Evolutionary conservation across 208 protist species (phyloP).

Genomic region (Balamuthia mandrillaris): DNA sequence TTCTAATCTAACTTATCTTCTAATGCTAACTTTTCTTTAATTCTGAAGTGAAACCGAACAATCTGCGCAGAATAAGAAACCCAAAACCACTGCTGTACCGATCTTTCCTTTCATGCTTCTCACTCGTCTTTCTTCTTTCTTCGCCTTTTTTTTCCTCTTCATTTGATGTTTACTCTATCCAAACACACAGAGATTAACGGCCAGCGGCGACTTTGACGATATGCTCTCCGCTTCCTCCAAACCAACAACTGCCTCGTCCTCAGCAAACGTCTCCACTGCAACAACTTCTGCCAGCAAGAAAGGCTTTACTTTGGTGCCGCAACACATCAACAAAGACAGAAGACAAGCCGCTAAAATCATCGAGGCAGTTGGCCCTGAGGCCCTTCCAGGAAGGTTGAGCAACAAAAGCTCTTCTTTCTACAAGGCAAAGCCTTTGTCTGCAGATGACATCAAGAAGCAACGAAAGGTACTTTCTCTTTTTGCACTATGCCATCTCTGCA

Average conservation of each 20-base stretch:
- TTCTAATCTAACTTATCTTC: no score
- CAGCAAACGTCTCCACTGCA: not conserved
- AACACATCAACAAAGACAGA: not conserved
- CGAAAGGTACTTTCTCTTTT: no score
- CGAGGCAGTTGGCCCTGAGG: not conserved
- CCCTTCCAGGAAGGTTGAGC: not conserved
- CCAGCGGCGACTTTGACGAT: constrained; percentile 8
- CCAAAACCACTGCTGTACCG: no score
- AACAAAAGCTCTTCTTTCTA: not conserved
- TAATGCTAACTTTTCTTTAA: no score
- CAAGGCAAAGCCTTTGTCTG: not conserved
- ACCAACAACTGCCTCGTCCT: not conserved
- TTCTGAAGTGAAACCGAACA: no score
- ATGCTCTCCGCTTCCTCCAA: not conserved
- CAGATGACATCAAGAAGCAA: constrained; percentile 10
- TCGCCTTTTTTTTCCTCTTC: no score
- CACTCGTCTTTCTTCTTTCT: no score
- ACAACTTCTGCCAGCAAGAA: not conserved
- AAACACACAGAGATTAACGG: not conserved
- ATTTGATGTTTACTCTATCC: no score
- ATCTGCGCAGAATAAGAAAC: no score
- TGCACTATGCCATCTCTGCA: not conserved
- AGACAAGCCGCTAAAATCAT: not conserved
- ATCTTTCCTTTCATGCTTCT: no score
- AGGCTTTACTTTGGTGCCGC: no score